phyloP scores from a whole-genome alignment of 306 rosid genomes.

The Prunus davidiana region DNA sequence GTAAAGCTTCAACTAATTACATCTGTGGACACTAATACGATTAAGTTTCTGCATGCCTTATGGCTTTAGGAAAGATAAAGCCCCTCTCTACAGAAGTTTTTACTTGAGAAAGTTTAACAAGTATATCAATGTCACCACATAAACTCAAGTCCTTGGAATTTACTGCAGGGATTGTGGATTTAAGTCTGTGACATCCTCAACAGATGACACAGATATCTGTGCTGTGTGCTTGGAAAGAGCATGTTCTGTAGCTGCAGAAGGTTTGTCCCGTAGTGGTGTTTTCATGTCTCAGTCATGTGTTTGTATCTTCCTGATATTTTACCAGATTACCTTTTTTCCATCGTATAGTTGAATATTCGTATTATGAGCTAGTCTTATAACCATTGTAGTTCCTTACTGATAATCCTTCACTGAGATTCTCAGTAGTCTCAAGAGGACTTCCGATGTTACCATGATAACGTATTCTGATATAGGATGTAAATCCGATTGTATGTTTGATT shows the following conservation, averaged over 20 bases:
- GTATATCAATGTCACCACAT: background rate
- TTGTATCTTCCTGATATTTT: background rate
- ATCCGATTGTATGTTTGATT: background rate
- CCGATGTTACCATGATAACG: background rate
- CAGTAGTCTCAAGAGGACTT: background rate
- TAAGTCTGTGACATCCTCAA: constrained; percentile 51
- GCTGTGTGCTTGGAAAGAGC: constrained; percentile 94
- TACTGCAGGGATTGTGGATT: constrained; percentile 80
- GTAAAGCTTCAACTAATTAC: constrained; percentile 38
- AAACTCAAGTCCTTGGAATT: constrained; percentile 14
- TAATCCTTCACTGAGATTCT: background rate
- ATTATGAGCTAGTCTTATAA: background rate
- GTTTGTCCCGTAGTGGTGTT: constrained; percentile 28
- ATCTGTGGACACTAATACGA: constrained; percentile 3
- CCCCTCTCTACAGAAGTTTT: background rate
- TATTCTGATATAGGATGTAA: background rate
- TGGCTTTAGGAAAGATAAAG: background rate
- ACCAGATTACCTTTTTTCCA: background rate
- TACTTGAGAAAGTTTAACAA: background rate
- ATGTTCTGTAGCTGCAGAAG: constrained; percentile 89
- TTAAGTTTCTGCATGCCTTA: background rate
- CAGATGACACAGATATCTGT: constrained; percentile 67
- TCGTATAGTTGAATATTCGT: background rate
- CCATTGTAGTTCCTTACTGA: background rate
- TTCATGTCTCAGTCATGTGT: background rate